Percentiles rank a stretch among this genome's conserved stretches.
Conservation (phyloP, 768 basidiomycete species). For the Scleroderma citrinum region DNA sequence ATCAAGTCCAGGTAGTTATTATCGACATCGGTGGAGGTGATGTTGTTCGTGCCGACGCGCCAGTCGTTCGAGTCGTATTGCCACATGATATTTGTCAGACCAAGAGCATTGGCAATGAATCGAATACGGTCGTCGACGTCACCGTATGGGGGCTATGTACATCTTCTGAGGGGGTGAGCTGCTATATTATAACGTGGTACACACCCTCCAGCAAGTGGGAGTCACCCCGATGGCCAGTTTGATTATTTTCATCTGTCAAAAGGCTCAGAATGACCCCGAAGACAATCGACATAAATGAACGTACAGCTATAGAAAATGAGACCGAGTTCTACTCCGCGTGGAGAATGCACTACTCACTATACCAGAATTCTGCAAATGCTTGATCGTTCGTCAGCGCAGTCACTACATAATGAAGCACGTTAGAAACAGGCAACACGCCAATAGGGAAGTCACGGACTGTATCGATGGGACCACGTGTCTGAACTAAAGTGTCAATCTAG, state of each 20-base stretch:
- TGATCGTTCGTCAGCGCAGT: slow-evolving; percentile 55
- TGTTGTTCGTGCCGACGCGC: slow-evolving; percentile 47
- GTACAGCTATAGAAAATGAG: slow-evolving; percentile 16
- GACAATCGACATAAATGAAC: background rate
- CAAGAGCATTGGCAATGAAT: slow-evolving; percentile 59
- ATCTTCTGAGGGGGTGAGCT: background rate
- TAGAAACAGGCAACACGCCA: background rate
- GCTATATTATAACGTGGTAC: slow-evolving; percentile 9
- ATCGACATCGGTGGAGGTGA: slow-evolving; percentile 42
- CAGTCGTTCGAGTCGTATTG: slow-evolving; percentile 67
- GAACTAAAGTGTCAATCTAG: background rate
- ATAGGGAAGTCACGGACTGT: slow-evolving; percentile 34
- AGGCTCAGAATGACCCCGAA: background rate
- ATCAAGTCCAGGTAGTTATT: slow-evolving; percentile 52
- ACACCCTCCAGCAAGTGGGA: slow-evolving; percentile 55
- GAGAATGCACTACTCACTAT: slow-evolving; percentile 37
- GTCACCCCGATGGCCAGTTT: slow-evolving; percentile 52
- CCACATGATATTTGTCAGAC: slow-evolving; percentile 72
- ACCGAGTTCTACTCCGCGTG: background rate
- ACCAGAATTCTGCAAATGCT: slow-evolving; percentile 76
- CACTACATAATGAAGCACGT: slow-evolving; percentile 30
- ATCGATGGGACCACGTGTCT: slow-evolving; percentile 34
- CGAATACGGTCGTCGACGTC: slow-evolving; percentile 76
- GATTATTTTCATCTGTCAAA: slow-evolving; percentile 41
- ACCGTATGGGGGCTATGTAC: slow-evolving; percentile 51